Evolutionary conservation across 805 yeast genomes (phyloP).

Genomic region (Candida yuanshanica): DNA sequence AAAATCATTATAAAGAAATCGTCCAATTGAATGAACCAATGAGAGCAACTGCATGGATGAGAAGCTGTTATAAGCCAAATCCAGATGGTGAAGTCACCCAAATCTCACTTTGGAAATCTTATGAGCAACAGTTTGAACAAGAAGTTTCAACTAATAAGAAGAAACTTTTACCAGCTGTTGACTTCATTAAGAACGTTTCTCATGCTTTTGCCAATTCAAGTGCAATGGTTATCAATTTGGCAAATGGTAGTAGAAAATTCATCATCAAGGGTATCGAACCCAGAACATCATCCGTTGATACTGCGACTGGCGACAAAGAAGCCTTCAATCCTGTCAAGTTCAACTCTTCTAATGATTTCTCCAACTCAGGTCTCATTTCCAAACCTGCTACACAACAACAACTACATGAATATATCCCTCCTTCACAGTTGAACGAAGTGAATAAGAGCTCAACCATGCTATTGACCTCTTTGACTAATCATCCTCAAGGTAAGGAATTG

Average conservation of each 20-base stretch:
- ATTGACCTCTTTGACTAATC: slow-evolving; percentile 29
- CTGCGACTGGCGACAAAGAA: slow-evolving; percentile 39
- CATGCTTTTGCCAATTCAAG: slow-evolving; percentile 82
- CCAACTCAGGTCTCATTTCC: slow-evolving; percentile 1
- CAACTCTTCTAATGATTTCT: not conserved
- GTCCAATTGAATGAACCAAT: slow-evolving; percentile 73
- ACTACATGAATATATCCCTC: slow-evolving; percentile 22
- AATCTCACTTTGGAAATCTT: slow-evolving; percentile 91
- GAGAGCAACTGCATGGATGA: slow-evolving; percentile 91
- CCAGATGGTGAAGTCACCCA: slow-evolving; percentile 86
- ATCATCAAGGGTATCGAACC: slow-evolving; percentile 95
- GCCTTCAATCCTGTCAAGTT: slow-evolving; percentile 24
- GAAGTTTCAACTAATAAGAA: slow-evolving; percentile 45
- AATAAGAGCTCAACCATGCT: slow-evolving; percentile 33
- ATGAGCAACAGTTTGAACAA: slow-evolving; percentile 78
- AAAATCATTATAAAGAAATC: slow-evolving; percentile 52
- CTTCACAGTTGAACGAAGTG: slow-evolving; percentile 32
- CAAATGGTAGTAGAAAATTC: slow-evolving; percentile 68
- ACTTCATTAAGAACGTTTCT: slow-evolving; percentile 90
- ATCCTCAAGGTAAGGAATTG: slow-evolving; percentile 28
- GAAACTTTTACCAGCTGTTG: slow-evolving; percentile 86
- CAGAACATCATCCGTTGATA: slow-evolving; percentile 50
- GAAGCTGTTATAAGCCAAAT: slow-evolving; percentile 81
- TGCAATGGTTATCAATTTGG: slow-evolving; percentile 81
- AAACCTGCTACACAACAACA: slow-evolving; percentile 13